Base-by-base conservation (phyloP, 2,329 filamentous ascomycete species). In the Ophiostoma ips region DNA sequence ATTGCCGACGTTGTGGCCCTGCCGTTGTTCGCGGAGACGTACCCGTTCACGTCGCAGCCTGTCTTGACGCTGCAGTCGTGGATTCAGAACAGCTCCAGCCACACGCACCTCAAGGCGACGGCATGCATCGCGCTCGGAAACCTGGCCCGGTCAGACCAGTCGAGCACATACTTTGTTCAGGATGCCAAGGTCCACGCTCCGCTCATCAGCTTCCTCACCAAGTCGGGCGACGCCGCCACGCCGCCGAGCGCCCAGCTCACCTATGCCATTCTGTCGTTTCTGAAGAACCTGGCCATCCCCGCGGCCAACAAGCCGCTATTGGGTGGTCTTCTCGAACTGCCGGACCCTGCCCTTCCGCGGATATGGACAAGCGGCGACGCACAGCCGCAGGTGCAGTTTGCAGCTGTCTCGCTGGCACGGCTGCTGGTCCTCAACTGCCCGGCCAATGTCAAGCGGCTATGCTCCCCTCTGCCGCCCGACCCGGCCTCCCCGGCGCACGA, bases 261-360 rank as follows among this genome's bases (percentile, higher is more conserved):
- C 0, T 77, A 81, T 58, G 69, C 76, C 1, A 65, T 68, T 2
- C 66, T 83, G 16, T 73, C 76, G 8, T 80, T 81, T 57, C 70
- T 81, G 53, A 81, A 80, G 61, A 83, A 83, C 59, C 71, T 83
- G 9, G 75, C 78, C 24, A 76, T 83, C 47, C 75, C 77, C 0
- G 51, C 63, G 0, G 59, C 61, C 24, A 82, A 82, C 62, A 81
- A 79, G 59, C 54, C 66, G 2, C 45, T 63, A 0, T 65, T 83
- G 1, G 72, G 72, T 15, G 62, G 63, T 1, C 62, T 81, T 2
- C 64, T 81, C 3, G 64, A 68, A 6, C 57, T 64, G 0, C 44
- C 53, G 3, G 7, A 40, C 28, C 50, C 56, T 3, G 63, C 71
- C 31, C 65, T 81, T 1, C 76, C 78, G 0, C 68, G 70, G 1